phyloP scores from a whole-genome alignment of 2,329 filamentous ascomycete species.

The Botrytis byssoidea region DNA sequence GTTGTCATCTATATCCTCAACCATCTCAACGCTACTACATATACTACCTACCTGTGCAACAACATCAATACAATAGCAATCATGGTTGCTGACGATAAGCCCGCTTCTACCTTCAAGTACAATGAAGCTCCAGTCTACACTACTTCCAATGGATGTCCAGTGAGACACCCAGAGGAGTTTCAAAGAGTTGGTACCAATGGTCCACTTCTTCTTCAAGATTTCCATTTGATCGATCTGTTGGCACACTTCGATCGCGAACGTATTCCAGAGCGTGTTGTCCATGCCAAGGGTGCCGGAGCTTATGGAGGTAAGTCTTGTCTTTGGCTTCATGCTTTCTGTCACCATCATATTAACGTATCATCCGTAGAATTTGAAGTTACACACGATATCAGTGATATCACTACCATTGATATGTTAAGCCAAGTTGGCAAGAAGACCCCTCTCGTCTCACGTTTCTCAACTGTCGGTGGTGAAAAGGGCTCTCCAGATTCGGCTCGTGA shows the following conservation, averaged over 20 bases:
- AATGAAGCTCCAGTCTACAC: conserved; percentile 59
- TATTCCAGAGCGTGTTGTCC: conserved; percentile 57
- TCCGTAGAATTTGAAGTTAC: conserved; percentile 36
- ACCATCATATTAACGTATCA: conserved; percentile 21
- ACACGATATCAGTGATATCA: conserved; percentile 36
- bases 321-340: not conserved
- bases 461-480: conserved; percentile 68
- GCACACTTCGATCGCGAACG: conserved; percentile 53
- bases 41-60: not conserved
- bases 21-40: not conserved
- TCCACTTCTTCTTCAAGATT: conserved; percentile 62
- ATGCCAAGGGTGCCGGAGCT: conserved; percentile 47
- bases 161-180: conserved; percentile 51
- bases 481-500: conserved; percentile 67
- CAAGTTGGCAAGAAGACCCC: conserved; percentile 68
- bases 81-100: conserved; percentile 47
- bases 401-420: conserved; percentile 42
- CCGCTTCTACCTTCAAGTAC: conserved; percentile 52
- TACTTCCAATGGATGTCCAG: conserved; percentile 58
- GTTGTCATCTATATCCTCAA: not conserved
- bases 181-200: conserved; percentile 57
- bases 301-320: conserved; percentile 33
- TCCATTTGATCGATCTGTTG: conserved; percentile 63
- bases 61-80: conserved; percentile 29
- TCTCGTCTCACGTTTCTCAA: conserved; percentile 65